Base-by-base conservation (phyloP, 805 yeast genomes). In the Wickerhamiella shivajii region DNA sequence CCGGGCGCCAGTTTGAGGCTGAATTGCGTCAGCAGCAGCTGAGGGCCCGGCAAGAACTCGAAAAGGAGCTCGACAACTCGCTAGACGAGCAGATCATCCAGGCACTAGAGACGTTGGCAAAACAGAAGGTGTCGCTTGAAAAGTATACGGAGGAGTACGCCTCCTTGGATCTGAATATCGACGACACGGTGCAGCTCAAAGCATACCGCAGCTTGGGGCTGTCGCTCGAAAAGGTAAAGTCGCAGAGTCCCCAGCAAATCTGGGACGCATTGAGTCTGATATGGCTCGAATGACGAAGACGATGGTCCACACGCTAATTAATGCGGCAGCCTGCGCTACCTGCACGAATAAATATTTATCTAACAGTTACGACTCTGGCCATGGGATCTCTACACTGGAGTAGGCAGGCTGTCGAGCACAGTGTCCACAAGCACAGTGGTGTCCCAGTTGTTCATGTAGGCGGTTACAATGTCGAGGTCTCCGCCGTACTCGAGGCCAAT, bases 401-500 rank as follows among this genome's bases (percentile, higher is more conserved):
- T 67, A 13, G 61, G 63, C 0, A 74, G 72, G 24, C 58, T 57
- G 14, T 51, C 53, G 27, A 74, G 42, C 2, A 71, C 69, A 37
- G 67, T 67, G 32, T 69, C 75, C 0, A 72, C 56, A 0, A 74
- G 60, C 27, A 66, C 44, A 11, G 62, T 66, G 0, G 61, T 61
- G 31, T 61, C 64, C 61, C 74, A 63, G 28, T 57, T 55, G 22
- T 46, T 47, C 41, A 67, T 44, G 47, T 71, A 50, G 31, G 58
- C 60, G 13, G 51, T 47, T 4, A 64, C 58, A 12, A 68, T 38
- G 8, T 46, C 55, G 10, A 54, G 39, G 39, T 71, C 75, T 27
- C 76, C 64, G 1, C 80, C 79, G 52, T 70, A 74, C 27, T 60
- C 52, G 20, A 71, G 45, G 2, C 71, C 56, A 0, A 73, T 64